Evolutionary conservation across 768 basidiomycete genomes (phyloP).

Genomic region (Kockovaella imperatae): DNA sequence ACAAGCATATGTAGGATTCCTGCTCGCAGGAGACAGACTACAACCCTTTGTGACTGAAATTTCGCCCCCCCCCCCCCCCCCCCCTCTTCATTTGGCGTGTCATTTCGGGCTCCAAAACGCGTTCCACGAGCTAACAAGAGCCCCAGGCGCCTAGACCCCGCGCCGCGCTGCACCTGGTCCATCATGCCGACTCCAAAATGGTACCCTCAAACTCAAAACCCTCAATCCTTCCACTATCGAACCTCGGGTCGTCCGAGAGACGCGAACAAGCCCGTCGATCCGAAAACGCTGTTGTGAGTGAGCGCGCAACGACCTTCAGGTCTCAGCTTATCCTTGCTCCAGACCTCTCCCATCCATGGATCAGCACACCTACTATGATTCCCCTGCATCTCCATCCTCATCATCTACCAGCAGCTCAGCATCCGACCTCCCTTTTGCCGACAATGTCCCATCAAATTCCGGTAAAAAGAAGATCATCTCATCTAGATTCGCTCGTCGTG

Average conservation of each 20-base stretch:
- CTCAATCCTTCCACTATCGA: background rate
- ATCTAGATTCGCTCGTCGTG: conserved; percentile 35
- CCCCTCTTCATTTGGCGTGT: background rate
- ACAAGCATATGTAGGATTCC: conserved; percentile 45
- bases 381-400: conserved; percentile 13
- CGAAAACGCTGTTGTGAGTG: conserved; percentile 9
- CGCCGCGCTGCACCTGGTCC: background rate
- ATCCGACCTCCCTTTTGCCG: conserved; percentile 4
- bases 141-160: background rate
- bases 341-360: conserved; percentile 35
- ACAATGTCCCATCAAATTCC: conserved; percentile 28
- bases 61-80: background rate
- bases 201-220: background rate
- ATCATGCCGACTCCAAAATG: background rate
- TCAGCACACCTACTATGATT: conserved; percentile 25
- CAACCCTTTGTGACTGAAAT: conserved; percentile 21
- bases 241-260: background rate
- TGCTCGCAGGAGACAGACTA: conserved; percentile 39
- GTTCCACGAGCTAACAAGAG: background rate
- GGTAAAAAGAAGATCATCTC: conserved; percentile 35
- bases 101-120: background rate
- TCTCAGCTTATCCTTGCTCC: background rate
- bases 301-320: background rate
- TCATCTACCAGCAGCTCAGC: conserved; percentile 3
- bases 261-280: background rate